phyloP scores from a whole-genome alignment of 352 stramenopile genomes.

The Pythium utonaiense region DNA sequence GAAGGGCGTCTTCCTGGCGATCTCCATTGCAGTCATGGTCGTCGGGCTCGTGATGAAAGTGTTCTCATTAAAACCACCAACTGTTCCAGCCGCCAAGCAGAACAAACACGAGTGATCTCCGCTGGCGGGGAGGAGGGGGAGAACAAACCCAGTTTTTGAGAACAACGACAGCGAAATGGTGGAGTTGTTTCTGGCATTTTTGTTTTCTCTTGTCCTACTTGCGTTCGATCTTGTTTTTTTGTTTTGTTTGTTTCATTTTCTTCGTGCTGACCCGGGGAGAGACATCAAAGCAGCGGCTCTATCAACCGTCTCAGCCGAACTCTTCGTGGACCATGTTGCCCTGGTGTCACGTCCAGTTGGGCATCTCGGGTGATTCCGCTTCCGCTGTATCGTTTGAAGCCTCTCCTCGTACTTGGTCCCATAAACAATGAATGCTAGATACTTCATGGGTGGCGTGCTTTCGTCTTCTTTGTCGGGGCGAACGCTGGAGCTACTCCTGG shows the following conservation, averaged over 20 bases:
- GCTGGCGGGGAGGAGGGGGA: background rate
- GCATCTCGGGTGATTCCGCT: background rate
- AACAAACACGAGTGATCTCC: background rate
- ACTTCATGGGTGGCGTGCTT: conserved; percentile 17
- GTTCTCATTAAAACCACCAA: background rate
- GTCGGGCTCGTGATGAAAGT: background rate
- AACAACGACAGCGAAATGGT: background rate
- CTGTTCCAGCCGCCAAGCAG: background rate
- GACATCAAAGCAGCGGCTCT: background rate
- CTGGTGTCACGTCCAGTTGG: background rate
- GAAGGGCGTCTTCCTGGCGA: conserved; percentile 4
- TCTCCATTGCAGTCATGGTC: background rate
- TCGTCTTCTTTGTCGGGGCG: background rate
- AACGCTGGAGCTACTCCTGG: conserved; percentile 34
- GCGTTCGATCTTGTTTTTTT: conserved; percentile 1
- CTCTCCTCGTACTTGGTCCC: conserved; percentile 13
- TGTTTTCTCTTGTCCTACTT: background rate
- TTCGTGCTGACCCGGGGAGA: background rate
- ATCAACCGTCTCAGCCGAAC: background rate
- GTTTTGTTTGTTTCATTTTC: too few relatives aligned
- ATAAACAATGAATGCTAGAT: conserved; percentile 28
- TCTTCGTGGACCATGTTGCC: background rate
- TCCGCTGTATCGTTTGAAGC: background rate
- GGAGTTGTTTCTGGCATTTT: conserved; percentile 1
- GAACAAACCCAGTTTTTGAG: background rate